Evolutionary conservation across 202 grass and related monocot species (phyloP).

Genomic region (Zoysia matrella): DNA sequence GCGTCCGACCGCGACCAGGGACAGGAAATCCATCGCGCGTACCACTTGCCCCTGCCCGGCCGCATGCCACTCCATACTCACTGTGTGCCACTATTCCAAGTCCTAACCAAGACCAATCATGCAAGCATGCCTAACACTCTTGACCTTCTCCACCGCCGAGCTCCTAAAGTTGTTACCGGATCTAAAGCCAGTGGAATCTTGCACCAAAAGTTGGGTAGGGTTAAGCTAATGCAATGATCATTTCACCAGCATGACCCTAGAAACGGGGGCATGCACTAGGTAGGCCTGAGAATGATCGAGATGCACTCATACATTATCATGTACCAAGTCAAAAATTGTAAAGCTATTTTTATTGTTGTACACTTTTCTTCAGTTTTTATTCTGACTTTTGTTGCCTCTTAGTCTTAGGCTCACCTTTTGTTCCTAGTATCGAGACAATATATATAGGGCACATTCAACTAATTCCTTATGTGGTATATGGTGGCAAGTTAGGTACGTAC

Average conservation of each 20-base stretch:
- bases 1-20: slow-evolving; percentile 30
- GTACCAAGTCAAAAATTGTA: neutral
- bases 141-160: slow-evolving; percentile 41
- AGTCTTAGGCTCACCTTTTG: no score
- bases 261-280: slow-evolving; percentile 46
- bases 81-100: slow-evolving; percentile 13
- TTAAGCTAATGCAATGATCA: slow-evolving; percentile 39
- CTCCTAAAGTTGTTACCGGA: slow-evolving; percentile 52
- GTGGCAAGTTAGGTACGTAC: no score
- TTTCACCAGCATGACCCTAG: slow-evolving; percentile 33
- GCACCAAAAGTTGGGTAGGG: slow-evolving; percentile 28
- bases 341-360: no score
- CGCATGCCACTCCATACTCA: neutral
- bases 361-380: no score
- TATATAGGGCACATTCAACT: no score
- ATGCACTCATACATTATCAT: slow-evolving; percentile 19
- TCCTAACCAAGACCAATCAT: slow-evolving; percentile 52
- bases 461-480: no score
- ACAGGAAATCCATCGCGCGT: slow-evolving; percentile 45
- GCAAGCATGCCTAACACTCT: slow-evolving; percentile 65
- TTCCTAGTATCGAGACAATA: no score
- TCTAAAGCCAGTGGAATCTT: slow-evolving; percentile 37
- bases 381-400: no score
- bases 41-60: neutral
- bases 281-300: slow-evolving; percentile 26